These are phyloP conservation scores for Botrytis sinoallii DNA, from an alignment of 2,329 filamentous ascomycete species.

Conservation along the genomic window DNA sequence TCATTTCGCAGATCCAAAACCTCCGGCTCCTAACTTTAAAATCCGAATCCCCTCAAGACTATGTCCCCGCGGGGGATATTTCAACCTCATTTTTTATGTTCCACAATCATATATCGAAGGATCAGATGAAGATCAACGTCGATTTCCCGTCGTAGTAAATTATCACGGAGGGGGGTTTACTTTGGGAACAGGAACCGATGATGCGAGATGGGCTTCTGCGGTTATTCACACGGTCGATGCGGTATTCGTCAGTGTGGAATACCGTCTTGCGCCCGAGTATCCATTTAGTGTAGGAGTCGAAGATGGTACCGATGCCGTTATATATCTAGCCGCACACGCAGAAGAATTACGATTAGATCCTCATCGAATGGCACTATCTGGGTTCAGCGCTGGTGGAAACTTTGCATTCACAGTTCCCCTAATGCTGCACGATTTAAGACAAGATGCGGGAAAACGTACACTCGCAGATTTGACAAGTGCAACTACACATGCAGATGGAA, in stretches of 20 bases:
- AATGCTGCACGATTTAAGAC: conserved; percentile 45
- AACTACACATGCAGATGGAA: not conserved
- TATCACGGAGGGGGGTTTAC: conserved; percentile 68
- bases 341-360: conserved; percentile 57
- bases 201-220: conserved; percentile 57
- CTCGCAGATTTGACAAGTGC: conserved; percentile 23
- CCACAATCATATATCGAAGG: conserved; percentile 40
- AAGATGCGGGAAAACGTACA: conserved; percentile 40
- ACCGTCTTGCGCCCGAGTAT: conserved; percentile 63
- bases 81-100: conserved; percentile 45
- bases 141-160: conserved; percentile 57
- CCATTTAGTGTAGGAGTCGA: conserved; percentile 64
- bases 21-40: conserved; percentile 35
- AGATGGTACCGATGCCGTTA: conserved; percentile 60
- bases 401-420: conserved; percentile 42
- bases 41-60: conserved; percentile 36
- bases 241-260: conserved; percentile 62
- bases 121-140: conserved; percentile 26
- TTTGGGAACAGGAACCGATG: conserved; percentile 59
- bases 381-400: conserved; percentile 54
- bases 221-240: conserved; percentile 51
- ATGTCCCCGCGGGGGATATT: conserved; percentile 33
- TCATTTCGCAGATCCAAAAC: conserved; percentile 35
- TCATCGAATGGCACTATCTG: conserved; percentile 54
- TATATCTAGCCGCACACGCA: conserved; percentile 58